Evolutionary conservation across 441 rosid species (phyloP).

Genomic region (Populus tomentosa): DNA sequence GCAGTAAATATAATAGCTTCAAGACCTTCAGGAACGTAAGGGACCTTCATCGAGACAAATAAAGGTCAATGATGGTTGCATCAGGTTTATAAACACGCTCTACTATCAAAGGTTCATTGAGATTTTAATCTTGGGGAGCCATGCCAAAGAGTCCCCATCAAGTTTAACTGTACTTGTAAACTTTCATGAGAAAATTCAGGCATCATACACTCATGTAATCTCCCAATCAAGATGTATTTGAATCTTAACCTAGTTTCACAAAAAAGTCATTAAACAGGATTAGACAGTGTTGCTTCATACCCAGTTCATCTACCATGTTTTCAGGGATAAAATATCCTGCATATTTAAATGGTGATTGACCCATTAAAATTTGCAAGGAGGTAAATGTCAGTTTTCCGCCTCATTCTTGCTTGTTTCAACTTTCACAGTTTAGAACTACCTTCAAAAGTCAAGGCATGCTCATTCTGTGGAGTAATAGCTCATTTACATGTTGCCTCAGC

Average conservation of each 20-base stretch:
- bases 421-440: neutral
- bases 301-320: neutral
- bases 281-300: neutral
- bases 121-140: neutral
- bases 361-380: neutral
- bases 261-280: neutral
- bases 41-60: constrained; percentile 57
- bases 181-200: neutral
- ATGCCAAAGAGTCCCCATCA: neutral
- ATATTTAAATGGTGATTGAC: neutral
- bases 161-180: neutral
- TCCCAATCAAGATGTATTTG: neutral
- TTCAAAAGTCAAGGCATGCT: neutral
- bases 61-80: constrained; percentile 17
- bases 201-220: neutral
- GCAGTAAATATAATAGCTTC: constrained; percentile 97
- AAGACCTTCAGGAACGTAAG: constrained; percentile 90
- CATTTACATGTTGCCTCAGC: neutral
- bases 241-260: neutral
- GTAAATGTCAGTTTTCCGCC: neutral
- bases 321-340: neutral
- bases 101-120: neutral
- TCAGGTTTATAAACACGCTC: neutral
- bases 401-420: neutral
- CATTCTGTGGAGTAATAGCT: neutral